Percentiles rank a stretch among this genome's conserved stretches.
These are phyloP conservation scores for Alternaria infectoria DNA, from an alignment of 2,329 filamentous ascomycete species.

Conservation along the genomic window DNA sequence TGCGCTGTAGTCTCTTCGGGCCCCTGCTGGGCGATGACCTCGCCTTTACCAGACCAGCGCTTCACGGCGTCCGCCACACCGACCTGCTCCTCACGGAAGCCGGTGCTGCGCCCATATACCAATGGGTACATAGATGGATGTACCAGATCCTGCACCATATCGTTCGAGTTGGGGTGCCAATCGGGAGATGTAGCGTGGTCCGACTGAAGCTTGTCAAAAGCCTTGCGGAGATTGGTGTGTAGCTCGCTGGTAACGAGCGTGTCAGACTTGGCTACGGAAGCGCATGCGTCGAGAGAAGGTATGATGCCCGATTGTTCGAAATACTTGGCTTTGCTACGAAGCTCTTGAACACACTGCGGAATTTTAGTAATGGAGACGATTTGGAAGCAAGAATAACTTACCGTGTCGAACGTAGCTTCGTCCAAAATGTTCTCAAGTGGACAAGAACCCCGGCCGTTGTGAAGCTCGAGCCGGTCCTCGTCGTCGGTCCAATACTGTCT, in stretches of 20 bases:
- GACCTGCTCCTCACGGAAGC: slow-evolving; percentile 44
- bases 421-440: slow-evolving; percentile 19
- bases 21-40: slow-evolving; percentile 16
- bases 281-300: slow-evolving; percentile 54
- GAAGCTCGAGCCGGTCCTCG: not conserved
- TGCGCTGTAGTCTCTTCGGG: not conserved
- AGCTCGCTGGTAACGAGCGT: slow-evolving; percentile 50
- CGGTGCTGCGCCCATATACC: slow-evolving; percentile 58
- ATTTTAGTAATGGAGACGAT: not conserved
- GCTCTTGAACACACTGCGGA: slow-evolving; percentile 48
- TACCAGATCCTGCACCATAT: slow-evolving; percentile 66
- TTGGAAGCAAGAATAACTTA: slow-evolving; percentile 5
- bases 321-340: slow-evolving; percentile 59
- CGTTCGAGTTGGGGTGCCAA: slow-evolving; percentile 66
- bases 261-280: slow-evolving; percentile 62
- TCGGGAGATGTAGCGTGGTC: slow-evolving; percentile 49
- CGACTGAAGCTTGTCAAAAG: slow-evolving; percentile 58
- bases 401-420: slow-evolving; percentile 17
- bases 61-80: slow-evolving; percentile 35
- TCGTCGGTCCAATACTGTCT: slow-evolving; percentile 4
- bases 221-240: slow-evolving; percentile 51
- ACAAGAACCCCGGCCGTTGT: not conserved
- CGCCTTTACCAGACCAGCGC: slow-evolving; percentile 40
- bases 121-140: slow-evolving; percentile 70
- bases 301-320: slow-evolving; percentile 52